A percentile compares a stretch with the other conserved stretches of the same genome.
phyloP scores from a whole-genome alignment of 169 alveolate genomes.

The Eimeria mitis region DNA sequence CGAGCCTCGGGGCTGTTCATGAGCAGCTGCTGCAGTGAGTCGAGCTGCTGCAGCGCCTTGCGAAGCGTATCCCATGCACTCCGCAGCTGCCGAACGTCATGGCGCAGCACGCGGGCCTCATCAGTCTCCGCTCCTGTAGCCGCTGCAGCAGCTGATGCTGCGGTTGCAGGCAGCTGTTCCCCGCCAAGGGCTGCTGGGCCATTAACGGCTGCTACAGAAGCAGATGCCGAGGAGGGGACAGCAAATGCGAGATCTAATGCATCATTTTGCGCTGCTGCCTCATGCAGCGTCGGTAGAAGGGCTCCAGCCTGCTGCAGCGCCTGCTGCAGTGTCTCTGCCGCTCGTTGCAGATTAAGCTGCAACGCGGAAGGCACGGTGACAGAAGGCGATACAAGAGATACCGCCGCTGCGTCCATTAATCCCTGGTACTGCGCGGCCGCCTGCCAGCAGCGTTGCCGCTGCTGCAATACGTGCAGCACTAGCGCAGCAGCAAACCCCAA shows the following conservation, averaged over 20 bases:
- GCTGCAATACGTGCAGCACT: conserved; percentile 74
- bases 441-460: conserved; percentile 81
- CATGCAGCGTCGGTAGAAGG: conserved; percentile 23
- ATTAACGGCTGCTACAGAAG: neutral
- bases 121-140: neutral
- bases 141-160: neutral
- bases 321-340: conserved; percentile 58
- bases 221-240: neutral
- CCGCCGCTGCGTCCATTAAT: conserved; percentile 38
- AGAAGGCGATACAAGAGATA: conserved; percentile 22
- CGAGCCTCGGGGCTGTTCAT: conserved; percentile 30
- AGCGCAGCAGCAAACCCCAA: conserved; percentile 72
- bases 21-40: conserved; percentile 12
- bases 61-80: conserved; percentile 3
- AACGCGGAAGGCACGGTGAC: conserved; percentile 7
- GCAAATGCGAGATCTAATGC: conserved; percentile 19
- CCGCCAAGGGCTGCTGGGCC: neutral
- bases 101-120: conserved; percentile 24
- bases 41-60: conserved; percentile 41
- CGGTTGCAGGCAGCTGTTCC: neutral
- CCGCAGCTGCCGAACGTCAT: conserved; percentile 34
- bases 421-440: conserved; percentile 61
- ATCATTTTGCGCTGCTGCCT: conserved; percentile 55
- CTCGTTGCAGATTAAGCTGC: conserved; percentile 22
- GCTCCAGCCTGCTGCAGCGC: conserved; percentile 64